A percentile compares a stretch with the other conserved stretches of the same genome.
Evolutionary conservation across 2,329 filamentous ascomycete species (phyloP).

Genomic region (Blastomyces emzantsi): DNA sequence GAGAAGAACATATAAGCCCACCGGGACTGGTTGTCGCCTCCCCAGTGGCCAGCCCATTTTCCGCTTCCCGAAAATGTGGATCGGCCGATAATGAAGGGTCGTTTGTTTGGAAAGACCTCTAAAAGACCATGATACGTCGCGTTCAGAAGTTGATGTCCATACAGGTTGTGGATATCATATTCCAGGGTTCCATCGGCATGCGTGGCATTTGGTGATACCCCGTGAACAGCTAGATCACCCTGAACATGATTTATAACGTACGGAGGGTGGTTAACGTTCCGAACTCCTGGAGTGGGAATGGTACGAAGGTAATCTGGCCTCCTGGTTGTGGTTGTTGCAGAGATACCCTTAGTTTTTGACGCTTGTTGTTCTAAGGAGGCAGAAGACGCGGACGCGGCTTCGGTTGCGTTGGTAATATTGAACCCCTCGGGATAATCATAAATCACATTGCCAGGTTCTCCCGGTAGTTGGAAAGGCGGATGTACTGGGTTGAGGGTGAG

Average conservation of each 20-base stretch:
- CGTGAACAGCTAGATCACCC: conserved; percentile 58
- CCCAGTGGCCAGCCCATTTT: conserved; percentile 72
- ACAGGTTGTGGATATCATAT: conserved; percentile 79
- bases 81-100: conserved; percentile 76
- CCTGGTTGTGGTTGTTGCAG: conserved; percentile 24
- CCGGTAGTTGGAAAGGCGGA: conserved; percentile 56
- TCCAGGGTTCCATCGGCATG: conserved; percentile 63
- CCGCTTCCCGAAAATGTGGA: conserved; percentile 73
- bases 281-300: conserved; percentile 52
- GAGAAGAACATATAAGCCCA: conserved; percentile 68
- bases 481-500: conserved; percentile 60
- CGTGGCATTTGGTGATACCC: conserved; percentile 67
- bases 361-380: conserved; percentile 45
- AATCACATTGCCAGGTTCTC: conserved; percentile 52
- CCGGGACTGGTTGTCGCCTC: conserved; percentile 62
- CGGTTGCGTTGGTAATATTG: conserved; percentile 58
- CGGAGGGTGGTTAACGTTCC: conserved; percentile 64
- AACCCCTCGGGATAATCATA: conserved; percentile 61
- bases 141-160: conserved; percentile 63
- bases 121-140: conserved; percentile 66
- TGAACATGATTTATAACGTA: conserved; percentile 68
- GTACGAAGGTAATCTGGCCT: conserved; percentile 44
- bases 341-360: conserved; percentile 29
- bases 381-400: conserved; percentile 52
- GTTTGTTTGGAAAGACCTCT: conserved; percentile 54